A percentile compares a stretch with the other conserved stretches of the same genome.
Evolutionary conservation across 176 grass and related monocot genomes (phyloP).

Genomic region (Metroxylon sagu): DNA sequence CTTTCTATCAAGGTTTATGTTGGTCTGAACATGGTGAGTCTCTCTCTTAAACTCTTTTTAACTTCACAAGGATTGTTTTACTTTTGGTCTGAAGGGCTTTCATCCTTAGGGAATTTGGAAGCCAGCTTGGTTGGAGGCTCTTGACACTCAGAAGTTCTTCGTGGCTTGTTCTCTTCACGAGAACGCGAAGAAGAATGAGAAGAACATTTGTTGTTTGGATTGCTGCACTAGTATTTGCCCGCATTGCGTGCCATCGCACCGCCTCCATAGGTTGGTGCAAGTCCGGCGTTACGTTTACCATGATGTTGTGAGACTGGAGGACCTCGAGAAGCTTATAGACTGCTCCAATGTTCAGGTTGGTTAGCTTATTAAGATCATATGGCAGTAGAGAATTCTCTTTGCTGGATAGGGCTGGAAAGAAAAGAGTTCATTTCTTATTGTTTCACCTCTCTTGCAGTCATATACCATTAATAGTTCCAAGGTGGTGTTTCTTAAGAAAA

Average conservation of each 20-base stretch:
- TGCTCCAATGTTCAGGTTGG: constrained; percentile 92
- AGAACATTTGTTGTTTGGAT: constrained; percentile 90
- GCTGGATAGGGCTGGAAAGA: too few relatives aligned
- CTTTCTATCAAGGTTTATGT: constrained; percentile 14
- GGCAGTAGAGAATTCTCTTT: too few relatives aligned
- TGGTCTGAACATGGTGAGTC: constrained; percentile 63
- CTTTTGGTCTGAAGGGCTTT: constrained; percentile 9
- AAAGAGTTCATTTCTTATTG: too few relatives aligned
- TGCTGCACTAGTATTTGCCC: constrained; percentile 97
- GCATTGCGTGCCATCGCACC: constrained; percentile 72
- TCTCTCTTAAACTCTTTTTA: neutral
- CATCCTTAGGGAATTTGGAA: constrained; percentile 59
- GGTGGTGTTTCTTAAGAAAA: constrained; percentile 96
- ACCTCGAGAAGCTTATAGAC: constrained; percentile 89
- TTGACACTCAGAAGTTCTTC: constrained; percentile 74
- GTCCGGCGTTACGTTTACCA: constrained; percentile 89
- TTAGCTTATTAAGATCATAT: neutral
- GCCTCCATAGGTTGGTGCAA: constrained; percentile 72
- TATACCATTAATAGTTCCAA: constrained; percentile 99
- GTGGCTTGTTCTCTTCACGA: constrained; percentile 67
- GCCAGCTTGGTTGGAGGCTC: constrained; percentile 86
- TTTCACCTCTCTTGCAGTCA: constrained; percentile 45
- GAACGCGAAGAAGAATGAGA: constrained; percentile 86
- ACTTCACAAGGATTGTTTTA: neutral
- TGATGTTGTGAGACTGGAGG: constrained; percentile 78